Percentiles rank a stretch among this genome's conserved stretches.
phyloP scores from a whole-genome alignment of 2,329 filamentous ascomycete genomes.

The Diaporthe vaccinii region DNA sequence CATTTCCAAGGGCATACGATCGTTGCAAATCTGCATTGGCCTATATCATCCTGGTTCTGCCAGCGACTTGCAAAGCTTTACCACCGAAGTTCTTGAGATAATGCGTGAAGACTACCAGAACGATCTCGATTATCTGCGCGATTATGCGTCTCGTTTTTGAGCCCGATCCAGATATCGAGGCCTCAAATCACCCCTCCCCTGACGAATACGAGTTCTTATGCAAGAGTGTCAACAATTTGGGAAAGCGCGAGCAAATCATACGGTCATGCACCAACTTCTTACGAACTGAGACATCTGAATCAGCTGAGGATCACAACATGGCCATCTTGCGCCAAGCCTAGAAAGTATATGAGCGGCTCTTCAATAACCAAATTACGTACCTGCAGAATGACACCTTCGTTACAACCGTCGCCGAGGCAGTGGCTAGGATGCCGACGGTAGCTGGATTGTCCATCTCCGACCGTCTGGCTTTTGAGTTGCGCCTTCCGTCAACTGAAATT shows the following conservation, averaged over 20 bases:
- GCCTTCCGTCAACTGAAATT: background rate
- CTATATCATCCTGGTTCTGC: accelerated
- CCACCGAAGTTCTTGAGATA: accelerated
- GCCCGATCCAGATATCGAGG: no score
- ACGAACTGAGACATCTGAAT: accelerated
- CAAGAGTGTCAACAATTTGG: background rate
- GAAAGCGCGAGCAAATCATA: accelerated
- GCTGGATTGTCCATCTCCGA: background rate
- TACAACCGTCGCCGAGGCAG: background rate
- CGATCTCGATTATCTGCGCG: background rate
- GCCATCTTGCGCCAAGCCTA: background rate
- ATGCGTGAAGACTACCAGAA: accelerated
- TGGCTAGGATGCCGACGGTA: background rate
- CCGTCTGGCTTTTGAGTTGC: accelerated
- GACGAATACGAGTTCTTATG: background rate
- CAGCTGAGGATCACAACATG: background rate
- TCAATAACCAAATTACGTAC: accelerated
- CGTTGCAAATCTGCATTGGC: background rate
- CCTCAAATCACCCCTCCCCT: background rate
- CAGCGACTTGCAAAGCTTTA: background rate
- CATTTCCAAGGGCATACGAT: background rate
- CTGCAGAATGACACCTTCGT: background rate
- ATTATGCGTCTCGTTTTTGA: background rate
- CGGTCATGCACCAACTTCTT: no score
- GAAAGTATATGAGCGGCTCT: accelerated